Evolutionary conservation across 2,329 filamentous ascomycete genomes (phyloP), one percentile per base, ranked within the genome.

Genomic region (Raffaelea ambrosiae): DNA sequence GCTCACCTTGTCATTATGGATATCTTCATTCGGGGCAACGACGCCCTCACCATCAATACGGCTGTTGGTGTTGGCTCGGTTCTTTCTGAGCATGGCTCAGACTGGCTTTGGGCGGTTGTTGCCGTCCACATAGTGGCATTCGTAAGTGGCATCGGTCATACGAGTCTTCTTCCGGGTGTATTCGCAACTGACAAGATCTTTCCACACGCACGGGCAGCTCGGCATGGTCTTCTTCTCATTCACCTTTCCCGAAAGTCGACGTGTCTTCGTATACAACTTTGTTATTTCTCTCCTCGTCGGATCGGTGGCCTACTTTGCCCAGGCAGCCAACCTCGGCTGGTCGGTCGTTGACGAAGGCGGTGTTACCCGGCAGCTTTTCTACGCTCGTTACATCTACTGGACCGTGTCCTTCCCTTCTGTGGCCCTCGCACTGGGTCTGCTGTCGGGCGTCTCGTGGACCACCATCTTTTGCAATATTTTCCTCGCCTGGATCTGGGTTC

Each of bases 181-280:
- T 13, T 13, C 26, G n/a, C 26, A 29, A 7, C 26, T 29, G 13
- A 29, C 26, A n/a, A n/a, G n/a, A n/a, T n/a, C 11, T 31, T 19
- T 26, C 5, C 13, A 7, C 23, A 18, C 5, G 5, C 23, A 11
- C 14, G 13, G 14, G 8, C 2, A 3, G n/a, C n/a, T n/a, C n/a
- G n/a, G n/a, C n/a, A n/a, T n/a, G n/a, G n/a, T n/a, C 16, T 22
- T 43, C 13, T 16, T 42, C 11, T 18, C 8, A 4, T 41, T 23
- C 38, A 72, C 68, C 55, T 77, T 58, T 63, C 11, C 66, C 72
- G 33, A 65, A 62, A 40, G 60, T 66, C 35, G 69, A 69, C 45
- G 73, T 54, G 68, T 79, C 55, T 79, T 79, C 64, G 73, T 79
- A 63, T 77, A 78, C 59, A 62, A 77, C 53, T 74, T 76, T 59